These are phyloP conservation scores for Chaetomium globosum DNA, from an alignment of 2,329 filamentous ascomycete genomes.

Conservation along the genomic window DNA sequence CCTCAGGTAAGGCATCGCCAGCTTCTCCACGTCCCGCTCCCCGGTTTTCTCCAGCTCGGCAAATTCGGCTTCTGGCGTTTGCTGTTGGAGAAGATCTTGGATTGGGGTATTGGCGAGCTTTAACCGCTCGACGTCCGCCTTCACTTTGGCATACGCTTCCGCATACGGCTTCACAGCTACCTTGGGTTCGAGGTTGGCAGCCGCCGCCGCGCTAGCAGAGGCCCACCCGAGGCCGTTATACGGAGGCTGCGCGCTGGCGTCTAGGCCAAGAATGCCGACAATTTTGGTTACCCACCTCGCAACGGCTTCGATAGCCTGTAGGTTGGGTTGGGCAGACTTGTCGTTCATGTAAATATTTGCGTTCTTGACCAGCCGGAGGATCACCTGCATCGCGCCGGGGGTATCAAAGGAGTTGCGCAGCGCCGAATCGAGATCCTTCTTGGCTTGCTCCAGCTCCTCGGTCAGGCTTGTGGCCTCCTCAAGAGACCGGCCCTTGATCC, in stretches of 20 bases:
- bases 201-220: constrained; percentile 43
- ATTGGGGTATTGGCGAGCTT: constrained; percentile 54
- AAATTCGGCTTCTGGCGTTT: constrained; percentile 53
- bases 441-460: constrained; percentile 51
- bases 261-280: constrained; percentile 81
- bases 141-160: constrained; percentile 50
- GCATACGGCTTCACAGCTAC: constrained; percentile 44
- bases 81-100: constrained; percentile 46
- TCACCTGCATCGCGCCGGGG: constrained; percentile 73
- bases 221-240: constrained; percentile 63
- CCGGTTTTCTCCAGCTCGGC: constrained; percentile 49
- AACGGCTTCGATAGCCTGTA: constrained; percentile 56
- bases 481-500: constrained; percentile 37
- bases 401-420: constrained; percentile 89
- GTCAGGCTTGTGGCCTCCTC: constrained; percentile 33
- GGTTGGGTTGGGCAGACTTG: constrained; percentile 50
- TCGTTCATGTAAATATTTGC: constrained; percentile 64
- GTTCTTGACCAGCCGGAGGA: constrained; percentile 75
- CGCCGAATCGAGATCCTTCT: constrained; percentile 59
- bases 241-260: constrained; percentile 59
- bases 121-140: constrained; percentile 50
- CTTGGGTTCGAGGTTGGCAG: constrained; percentile 39
- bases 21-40: constrained; percentile 54
- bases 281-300: constrained; percentile 82
- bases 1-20: constrained; percentile 59